These are phyloP conservation scores for Chytriomyces confervae DNA, from an alignment of 192 early-diverging fungal species.

Conservation along the genomic window DNA sequence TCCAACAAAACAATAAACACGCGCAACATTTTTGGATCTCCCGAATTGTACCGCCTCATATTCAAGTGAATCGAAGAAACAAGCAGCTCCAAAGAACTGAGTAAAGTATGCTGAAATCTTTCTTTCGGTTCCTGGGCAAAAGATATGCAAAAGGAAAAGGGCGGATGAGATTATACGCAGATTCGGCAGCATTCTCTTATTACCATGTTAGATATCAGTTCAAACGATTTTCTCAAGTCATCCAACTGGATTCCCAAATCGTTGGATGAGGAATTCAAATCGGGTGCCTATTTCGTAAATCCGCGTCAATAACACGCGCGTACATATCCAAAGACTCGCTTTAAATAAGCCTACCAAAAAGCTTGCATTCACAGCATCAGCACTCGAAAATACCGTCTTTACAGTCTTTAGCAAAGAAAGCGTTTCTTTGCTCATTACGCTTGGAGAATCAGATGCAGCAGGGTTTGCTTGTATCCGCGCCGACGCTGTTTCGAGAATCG, in stretches of 20 bases:
- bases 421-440: constrained; percentile 1
- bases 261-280: constrained; percentile 5
- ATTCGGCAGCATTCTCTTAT: too few relatives aligned
- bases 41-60: constrained; percentile 38
- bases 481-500: constrained; percentile 1
- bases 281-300: constrained; percentile 22
- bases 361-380: constrained; percentile 46
- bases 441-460: background rate
- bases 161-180: too few relatives aligned
- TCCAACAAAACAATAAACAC: constrained; percentile 45
- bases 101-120: constrained; percentile 48
- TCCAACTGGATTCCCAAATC: constrained; percentile 44
- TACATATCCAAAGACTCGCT: constrained; percentile 10
- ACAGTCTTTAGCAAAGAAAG: constrained; percentile 43
- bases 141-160: background rate
- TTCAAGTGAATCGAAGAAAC: constrained; percentile 59
- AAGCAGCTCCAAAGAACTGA: constrained; percentile 62
- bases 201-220: constrained; percentile 36
- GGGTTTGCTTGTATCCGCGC: background rate
- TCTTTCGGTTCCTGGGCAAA: constrained; percentile 35
- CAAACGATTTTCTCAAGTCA: constrained; percentile 42
- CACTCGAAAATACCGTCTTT: constrained; percentile 46
- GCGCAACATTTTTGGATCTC: constrained; percentile 33
- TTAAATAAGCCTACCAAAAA: constrained; percentile 41
- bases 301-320: background rate